Conservation (phyloP, 345 rosid species). For the thale cress (Arabidopsis thaliana) region DNA sequence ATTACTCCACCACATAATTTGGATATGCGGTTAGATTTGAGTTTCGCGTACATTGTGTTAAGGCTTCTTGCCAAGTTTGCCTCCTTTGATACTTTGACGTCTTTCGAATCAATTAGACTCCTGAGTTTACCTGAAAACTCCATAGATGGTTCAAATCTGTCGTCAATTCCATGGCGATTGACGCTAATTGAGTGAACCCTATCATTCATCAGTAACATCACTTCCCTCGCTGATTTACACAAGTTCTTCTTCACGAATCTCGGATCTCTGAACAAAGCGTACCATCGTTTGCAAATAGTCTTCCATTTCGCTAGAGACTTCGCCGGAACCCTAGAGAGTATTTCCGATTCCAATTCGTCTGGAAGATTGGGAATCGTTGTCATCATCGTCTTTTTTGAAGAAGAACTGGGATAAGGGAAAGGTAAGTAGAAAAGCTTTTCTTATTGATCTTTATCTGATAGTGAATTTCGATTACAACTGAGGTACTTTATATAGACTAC, state of each 20-base stretch:
- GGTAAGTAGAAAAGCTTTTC: no score
- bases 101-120: background rate
- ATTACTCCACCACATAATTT: background rate
- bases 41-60: background rate
- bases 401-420: no score
- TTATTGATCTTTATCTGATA: no score
- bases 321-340: constrained; percentile 5
- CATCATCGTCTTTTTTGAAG: background rate
- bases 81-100: background rate
- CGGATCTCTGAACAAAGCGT: constrained; percentile 14
- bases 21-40: background rate
- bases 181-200: background rate
- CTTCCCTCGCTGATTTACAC: background rate
- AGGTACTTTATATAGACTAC: no score
- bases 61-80: background rate
- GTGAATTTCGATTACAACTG: no score
- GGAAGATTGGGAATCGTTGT: constrained; percentile 1
- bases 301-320: background rate
- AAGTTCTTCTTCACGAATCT: background rate
- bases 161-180: background rate
- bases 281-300: constrained; percentile 8
- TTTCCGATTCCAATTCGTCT: background rate
- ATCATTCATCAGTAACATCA: background rate
- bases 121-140: background rate
- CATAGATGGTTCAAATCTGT: background rate